A percentile compares a stretch with the other conserved stretches of the same genome.
Evolutionary conservation across 176 grass and related monocot genomes (phyloP).

Genomic region (Musa itinerans): DNA sequence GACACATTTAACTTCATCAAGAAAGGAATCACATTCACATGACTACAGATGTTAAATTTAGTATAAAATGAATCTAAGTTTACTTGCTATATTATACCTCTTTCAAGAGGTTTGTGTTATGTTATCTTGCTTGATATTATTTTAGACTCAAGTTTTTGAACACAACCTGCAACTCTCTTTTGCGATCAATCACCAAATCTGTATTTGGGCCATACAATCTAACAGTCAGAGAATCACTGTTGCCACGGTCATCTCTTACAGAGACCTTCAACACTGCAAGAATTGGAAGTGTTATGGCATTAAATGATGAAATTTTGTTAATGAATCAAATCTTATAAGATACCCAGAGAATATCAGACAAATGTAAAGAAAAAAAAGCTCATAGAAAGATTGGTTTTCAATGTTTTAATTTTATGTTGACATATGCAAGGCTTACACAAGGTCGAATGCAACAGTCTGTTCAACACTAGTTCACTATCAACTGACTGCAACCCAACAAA

Average conservation of each 20-base stretch:
- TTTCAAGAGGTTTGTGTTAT: too few species aligned
- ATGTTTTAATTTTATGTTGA: background rate
- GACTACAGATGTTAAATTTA: background rate
- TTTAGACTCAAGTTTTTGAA: background rate
- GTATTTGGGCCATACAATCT: conserved; percentile 91
- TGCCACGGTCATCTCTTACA: conserved; percentile 33
- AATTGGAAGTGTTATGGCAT: conserved; percentile 1
- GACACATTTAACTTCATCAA: background rate
- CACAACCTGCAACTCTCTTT: conserved; percentile 71
- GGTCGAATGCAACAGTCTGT: background rate
- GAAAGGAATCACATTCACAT: background rate
- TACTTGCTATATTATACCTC: too few species aligned
- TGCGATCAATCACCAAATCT: conserved; percentile 85
- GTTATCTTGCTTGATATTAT: too few species aligned
- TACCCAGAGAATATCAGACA: background rate
- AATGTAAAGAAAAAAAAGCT: background rate
- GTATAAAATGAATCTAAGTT: background rate
- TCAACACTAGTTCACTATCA: background rate
- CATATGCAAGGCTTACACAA: background rate
- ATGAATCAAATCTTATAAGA: background rate
- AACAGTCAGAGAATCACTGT: conserved; percentile 54
- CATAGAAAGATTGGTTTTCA: background rate
- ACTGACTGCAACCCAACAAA: background rate
- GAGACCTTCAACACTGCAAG: conserved; percentile 80
- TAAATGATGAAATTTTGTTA: background rate